phyloP scores from a whole-genome alignment of 2,329 filamentous ascomycete species.

The Teratosphaeria viscida region DNA sequence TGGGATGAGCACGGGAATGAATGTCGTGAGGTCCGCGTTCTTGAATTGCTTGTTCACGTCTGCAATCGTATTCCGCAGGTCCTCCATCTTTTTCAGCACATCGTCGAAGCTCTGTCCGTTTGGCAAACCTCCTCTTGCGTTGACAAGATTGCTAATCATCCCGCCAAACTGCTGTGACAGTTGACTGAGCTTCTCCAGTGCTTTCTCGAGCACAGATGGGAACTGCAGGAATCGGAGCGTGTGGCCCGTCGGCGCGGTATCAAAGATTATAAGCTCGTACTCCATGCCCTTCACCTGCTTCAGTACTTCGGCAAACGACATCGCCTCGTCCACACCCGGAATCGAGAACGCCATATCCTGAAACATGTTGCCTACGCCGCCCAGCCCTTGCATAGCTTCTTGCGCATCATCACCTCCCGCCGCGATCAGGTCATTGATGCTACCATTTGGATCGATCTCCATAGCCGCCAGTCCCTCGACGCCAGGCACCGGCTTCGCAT shows the following conservation, averaged over 20 bases:
- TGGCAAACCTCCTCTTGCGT: conserved; percentile 63
- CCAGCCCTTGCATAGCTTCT: conserved; percentile 58
- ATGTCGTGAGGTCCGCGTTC: conserved; percentile 87
- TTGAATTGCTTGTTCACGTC: conserved; percentile 99
- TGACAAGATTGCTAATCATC: conserved; percentile 87
- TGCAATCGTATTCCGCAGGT: conserved; percentile 79
- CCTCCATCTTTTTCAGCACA: conserved; percentile 89
- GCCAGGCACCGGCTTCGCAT: conserved; percentile 82
- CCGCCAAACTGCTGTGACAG: conserved; percentile 90
- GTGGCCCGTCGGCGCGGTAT: conserved; percentile 95
- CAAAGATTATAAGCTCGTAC: conserved; percentile 98
- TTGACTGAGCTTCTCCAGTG: conserved; percentile 91
- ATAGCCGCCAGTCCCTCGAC: conserved; percentile 93
- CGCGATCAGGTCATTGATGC: conserved; percentile 86
- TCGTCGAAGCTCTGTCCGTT: conserved; percentile 90
- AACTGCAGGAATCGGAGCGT: conserved; percentile 98
- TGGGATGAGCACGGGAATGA: conserved; percentile 96
- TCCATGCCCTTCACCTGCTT: conserved; percentile 99
- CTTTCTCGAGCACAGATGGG: conserved; percentile 95
- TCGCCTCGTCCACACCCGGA: conserved; percentile 95
- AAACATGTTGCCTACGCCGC: conserved; percentile 86
- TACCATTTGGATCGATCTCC: conserved; percentile 98
- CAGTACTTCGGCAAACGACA: conserved; percentile 98
- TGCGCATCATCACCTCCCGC: conserved; percentile 61
- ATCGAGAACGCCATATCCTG: conserved; percentile 97